phyloP scores from a whole-genome alignment of 768 basidiomycete genomes.

The Mycena vitilis region DNA sequence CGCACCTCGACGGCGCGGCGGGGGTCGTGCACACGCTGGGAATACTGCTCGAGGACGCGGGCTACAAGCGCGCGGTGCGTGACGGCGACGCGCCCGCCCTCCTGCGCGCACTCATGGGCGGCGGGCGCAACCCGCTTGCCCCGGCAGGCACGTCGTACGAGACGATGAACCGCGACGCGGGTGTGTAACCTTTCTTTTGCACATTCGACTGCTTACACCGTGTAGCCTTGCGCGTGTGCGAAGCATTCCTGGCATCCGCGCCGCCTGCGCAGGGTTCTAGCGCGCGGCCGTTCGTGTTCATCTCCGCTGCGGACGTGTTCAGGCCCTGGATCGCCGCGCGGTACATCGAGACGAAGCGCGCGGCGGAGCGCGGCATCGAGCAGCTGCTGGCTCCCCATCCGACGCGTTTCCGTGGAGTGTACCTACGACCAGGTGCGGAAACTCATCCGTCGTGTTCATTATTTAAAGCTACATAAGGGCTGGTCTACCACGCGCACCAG shows the following conservation, averaged over 20 bases:
- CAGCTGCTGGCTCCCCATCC: constrained; percentile 58
- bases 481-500: constrained; percentile 96
- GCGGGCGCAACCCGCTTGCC: constrained; percentile 72
- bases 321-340: constrained; percentile 85
- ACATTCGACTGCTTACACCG: constrained; percentile 26
- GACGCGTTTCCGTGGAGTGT: constrained; percentile 72
- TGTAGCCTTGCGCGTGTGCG: constrained; percentile 79
- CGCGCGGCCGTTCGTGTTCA: constrained; percentile 85
- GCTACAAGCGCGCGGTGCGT: constrained; percentile 82
- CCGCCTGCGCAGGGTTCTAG: constrained; percentile 43
- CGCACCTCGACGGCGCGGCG: constrained; percentile 71
- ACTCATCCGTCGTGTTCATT: background rate
- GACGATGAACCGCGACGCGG: constrained; percentile 87
- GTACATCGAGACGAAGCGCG: constrained; percentile 95
- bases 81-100: constrained; percentile 67
- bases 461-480: constrained; percentile 58
- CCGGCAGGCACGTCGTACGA: constrained; percentile 71
- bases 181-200: constrained; percentile 57
- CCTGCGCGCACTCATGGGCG: constrained; percentile 59
- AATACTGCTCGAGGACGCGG: constrained; percentile 82
- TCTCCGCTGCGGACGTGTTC: constrained; percentile 95
- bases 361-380: constrained; percentile 82
- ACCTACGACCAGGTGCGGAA: constrained; percentile 88
- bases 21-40: constrained; percentile 96
- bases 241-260: constrained; percentile 71